Evolutionary conservation across 495 filamentous ascomycete species (phyloP), one percentile per base, ranked within the genome.

Genomic region (Parathielavia appendiculata): DNA sequence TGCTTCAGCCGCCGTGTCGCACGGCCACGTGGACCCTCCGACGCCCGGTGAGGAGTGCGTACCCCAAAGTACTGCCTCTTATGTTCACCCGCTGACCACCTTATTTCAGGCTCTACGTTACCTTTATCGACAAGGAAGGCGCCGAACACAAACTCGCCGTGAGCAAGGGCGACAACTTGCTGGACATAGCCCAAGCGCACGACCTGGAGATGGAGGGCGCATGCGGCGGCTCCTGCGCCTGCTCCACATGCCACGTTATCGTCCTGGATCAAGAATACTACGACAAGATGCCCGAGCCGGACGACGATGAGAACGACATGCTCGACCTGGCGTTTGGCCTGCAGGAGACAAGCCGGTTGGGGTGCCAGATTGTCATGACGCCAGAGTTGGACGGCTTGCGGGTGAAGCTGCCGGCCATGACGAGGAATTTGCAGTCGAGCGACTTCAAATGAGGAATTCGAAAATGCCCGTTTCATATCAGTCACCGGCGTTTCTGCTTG

Each of bases 231-330:
- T 95, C 89, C 7, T 97, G 93, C 64, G 93, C 95, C 61, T 98
- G 93, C 71, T 95, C 90, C 59, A 98, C 93, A 1, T 98, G 93
- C 76, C 93, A 98, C 75, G 87, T 97, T 49, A 96, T 98, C 52
- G 89, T 98, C 43, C 79, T 86, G 57, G 85, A 89, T 66, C 82
- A 89, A 5, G 86, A 85, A 16, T 82, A 88, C 79, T 97, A 90
- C 69, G 93, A 97, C 62, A 86, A 85, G 75, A 92, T 97, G 77
- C 82, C 86, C 46, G 95, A 97, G 73, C 89, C 93, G 16, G 86
- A 87, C 41, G 93, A 98, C 70, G 95, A 98, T 70, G 93, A 98
- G 81, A 97, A 97, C 71, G 93, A 98, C 74, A 98, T 98, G 93
- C 76, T 98, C 64, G 93, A 98, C 70, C 71, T 97, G 58, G 93